Conservation (phyloP, 768 basidiomycete species). For the Agaricus sinodeliciosus region DNA sequence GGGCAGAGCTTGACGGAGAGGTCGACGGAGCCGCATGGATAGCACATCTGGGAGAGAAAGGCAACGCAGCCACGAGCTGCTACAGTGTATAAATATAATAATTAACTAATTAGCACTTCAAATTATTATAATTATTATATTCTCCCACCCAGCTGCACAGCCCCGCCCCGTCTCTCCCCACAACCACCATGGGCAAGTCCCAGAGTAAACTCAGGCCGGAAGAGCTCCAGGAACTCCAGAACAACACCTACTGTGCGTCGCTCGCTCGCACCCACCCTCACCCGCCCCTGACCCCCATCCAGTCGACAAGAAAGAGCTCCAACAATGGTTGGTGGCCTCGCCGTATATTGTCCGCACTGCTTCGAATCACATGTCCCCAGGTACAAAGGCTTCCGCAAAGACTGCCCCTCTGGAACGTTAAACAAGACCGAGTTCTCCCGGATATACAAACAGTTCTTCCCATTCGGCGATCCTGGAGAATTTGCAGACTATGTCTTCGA, state of each 20-base stretch:
- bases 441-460: conserved; percentile 99
- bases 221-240: conserved; percentile 91
- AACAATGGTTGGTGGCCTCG: conserved; percentile 65
- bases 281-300: conserved; percentile 12
- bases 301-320: conserved; percentile 97
- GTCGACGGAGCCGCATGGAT: conserved; percentile 60
- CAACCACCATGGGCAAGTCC: conserved; percentile 84
- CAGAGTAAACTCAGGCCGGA: conserved; percentile 94
- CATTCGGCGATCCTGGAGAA: conserved; percentile 94
- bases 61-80: conserved; percentile 11
- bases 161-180: conserved; percentile 16
- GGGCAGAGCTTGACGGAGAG: conserved; percentile 65
- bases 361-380: conserved; percentile 31
- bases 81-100: conserved; percentile 8
- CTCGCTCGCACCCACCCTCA: conserved; percentile 7
- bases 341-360: not conserved
- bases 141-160: conserved; percentile 15
- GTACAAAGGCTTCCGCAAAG: conserved; percentile 99
- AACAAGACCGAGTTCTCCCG: conserved; percentile 93
- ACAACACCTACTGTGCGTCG: conserved; percentile 90
- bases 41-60: conserved; percentile 53
- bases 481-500: conserved; percentile 99
- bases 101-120: conserved; percentile 8
- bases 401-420: conserved; percentile 95
- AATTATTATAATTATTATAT: conserved; percentile 12